Conservation (phyloP, 176 grass and related monocot genomes). For the Oryza rufipogon region DNA sequence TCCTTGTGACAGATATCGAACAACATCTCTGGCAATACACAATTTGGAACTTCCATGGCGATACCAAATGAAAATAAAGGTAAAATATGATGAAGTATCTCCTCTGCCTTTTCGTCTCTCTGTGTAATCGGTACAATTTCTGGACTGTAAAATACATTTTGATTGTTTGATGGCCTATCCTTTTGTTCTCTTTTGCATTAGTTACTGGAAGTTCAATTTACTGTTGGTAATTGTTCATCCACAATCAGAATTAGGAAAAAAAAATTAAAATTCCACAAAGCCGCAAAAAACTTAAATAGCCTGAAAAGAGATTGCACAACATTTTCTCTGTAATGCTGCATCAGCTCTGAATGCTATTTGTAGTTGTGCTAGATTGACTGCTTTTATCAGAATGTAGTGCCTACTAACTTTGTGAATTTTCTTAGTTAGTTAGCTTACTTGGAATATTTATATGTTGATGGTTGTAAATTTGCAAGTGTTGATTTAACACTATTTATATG, state of each 20-base stretch:
- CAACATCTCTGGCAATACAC: slow-evolving; percentile 45
- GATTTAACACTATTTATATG: background rate
- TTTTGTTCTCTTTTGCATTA: slow-evolving; percentile 8
- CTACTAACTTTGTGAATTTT: slow-evolving; percentile 19
- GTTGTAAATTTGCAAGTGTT: slow-evolving; percentile 21
- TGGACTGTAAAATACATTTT: slow-evolving; percentile 31
- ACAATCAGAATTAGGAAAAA: background rate
- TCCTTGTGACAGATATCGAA: slow-evolving; percentile 56
- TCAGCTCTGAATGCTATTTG: slow-evolving; percentile 21
- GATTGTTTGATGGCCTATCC: background rate
- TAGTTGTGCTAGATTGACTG: slow-evolving; percentile 22
- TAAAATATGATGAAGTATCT: slow-evolving; percentile 28
- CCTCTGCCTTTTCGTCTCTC: slow-evolving; percentile 19
- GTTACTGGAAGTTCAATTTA: slow-evolving; percentile 6
- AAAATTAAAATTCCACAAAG: slow-evolving; percentile 18
- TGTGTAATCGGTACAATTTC: background rate
- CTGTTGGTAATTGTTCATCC: slow-evolving; percentile 27
- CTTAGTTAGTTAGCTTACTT: background rate
- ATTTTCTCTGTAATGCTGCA: background rate
- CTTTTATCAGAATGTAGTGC: slow-evolving; percentile 25
- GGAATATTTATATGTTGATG: slow-evolving; percentile 25
- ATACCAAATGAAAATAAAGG: slow-evolving; percentile 53
- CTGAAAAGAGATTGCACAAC: background rate
- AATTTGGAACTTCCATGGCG: slow-evolving; percentile 37
- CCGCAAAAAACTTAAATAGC: background rate